Evolutionary conservation across 495 filamentous ascomycete species (phyloP).

Genomic region (Tuber indicum): DNA sequence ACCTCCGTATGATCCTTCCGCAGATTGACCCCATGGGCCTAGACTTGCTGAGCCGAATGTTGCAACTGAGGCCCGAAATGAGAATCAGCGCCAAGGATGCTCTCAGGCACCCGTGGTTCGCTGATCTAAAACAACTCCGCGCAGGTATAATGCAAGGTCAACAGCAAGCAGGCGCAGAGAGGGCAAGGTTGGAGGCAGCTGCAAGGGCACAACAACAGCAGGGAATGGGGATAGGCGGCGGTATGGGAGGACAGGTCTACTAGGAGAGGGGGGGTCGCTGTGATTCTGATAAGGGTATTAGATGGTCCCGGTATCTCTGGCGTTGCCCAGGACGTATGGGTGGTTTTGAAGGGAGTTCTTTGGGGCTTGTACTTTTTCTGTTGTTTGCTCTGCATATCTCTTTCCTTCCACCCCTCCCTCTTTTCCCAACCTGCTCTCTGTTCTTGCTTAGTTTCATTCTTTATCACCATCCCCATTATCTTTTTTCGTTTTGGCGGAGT

Average conservation of each 20-base stretch:
- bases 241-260: conserved; percentile 31
- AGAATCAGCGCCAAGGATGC: conserved; percentile 78
- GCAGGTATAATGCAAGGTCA: conserved; percentile 33
- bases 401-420: not conserved
- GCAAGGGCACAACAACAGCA: conserved; percentile 51
- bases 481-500: not conserved
- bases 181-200: conserved; percentile 46
- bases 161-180: conserved; percentile 34
- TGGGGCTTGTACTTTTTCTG: conserved; percentile 14
- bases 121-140: conserved; percentile 35
- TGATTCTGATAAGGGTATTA: conserved; percentile 2
- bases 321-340: conserved; percentile 18
- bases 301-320: conserved; percentile 13
- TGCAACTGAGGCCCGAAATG: conserved; percentile 88
- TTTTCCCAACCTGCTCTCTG: not conserved
- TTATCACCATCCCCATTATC: not conserved
- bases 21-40: conserved; percentile 82
- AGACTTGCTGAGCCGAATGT: conserved; percentile 79
- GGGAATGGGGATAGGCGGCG: conserved; percentile 32
- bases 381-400: conserved; percentile 5
- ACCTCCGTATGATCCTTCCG: conserved; percentile 73
- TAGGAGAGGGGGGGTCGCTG: not conserved
- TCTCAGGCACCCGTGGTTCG: conserved; percentile 85
- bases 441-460: not conserved
- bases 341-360: conserved; percentile 17